Base-by-base conservation (phyloP, 805 yeast genomes). In the Saccharomycopsis sp. region DNA sequence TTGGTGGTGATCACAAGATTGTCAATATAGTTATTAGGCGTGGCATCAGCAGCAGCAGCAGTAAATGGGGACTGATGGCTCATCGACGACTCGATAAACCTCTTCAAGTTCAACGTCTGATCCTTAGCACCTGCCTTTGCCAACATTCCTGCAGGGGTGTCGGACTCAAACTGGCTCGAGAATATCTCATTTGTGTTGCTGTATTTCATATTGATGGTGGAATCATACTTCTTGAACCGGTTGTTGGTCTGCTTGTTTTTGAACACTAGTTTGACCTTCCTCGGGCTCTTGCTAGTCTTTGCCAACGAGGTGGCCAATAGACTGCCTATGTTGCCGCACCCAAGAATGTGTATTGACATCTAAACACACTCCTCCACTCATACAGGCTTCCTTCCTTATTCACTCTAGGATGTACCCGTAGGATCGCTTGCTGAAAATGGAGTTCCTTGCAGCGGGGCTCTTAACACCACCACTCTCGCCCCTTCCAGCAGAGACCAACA, bases 1-100 rank as follows among this genome's bases (percentile, higher is more conserved):
- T 89, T 89, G 4, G 95, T 86, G 7, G 94, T 65, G 7, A 89
- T 69, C 6, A 89, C 68, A 45, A 89, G 59, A 51, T 78, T 71
- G 13, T 66, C 64, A 34, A 82, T 75, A 1, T 19, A n/a, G 9
- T 30, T 29, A 8, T 9, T 10, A 13, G 38, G 9, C 15, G 21
- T 21, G 2, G n/a, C 22, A 17, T 36, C 27, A n/a, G 30, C 15
- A 10, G 30, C 27, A 6, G 33, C 27, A 10, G 29, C 18, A 12
- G n/a, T 34, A n/a, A 20, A 22, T 4, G 7, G 13, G 15, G 20
- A n/a, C 15, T 9, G 6, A n/a, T 4, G 4, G 16, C 22, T 13
- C n/a, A 17, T 23, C n/a, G 12, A 15, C 2, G 17, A 5, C 22
- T 12, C 5, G 31, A 30, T 4, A 37, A 3, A 9, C 12, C 4